Evolutionary conservation across 1,284 basidiomycete species (phyloP), one percentile per base, ranked within the genome.

Genomic region (Austroboletus niveus): DNA sequence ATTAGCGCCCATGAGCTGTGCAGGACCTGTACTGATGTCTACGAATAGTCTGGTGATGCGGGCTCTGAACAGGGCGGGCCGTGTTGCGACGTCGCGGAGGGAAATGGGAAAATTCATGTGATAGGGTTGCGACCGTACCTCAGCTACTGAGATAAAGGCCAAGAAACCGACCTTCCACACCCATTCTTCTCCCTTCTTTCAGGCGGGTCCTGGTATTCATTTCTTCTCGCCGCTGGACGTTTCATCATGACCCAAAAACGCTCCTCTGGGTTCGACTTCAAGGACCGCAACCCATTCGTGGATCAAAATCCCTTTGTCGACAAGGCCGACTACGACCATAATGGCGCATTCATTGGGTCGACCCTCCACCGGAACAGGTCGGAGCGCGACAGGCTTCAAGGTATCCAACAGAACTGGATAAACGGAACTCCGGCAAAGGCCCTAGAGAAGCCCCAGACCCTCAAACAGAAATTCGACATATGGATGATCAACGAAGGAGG

Each of bases 401-500:
- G 88, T 4, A 78, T 94, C 45, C 87, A 92, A 70, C 75, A 84
- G 44, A 69, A 79, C 4, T 72, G 63, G 66, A 45, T 52, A 9
- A 63, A 56, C 30, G 52, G 53, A 39, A 80, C 74, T 5, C 68
- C 62, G 47, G 62, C 68, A 14, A 71, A 74, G 5, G 55, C 57
- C 1, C 60, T 60, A 24, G 61, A 63, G 17, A 60, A 61, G 4
- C 71, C 74, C 4, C 63, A 62, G 45, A 69, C 74, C 30, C 63
- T 72, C 50, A 62, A 63, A 41, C 75, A 82, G 56, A 79, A 69
- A 57, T 78, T 82, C 63, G 75, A 80, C 57, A 62, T 84, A 30
- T 95, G 93, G 92, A 89, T 92, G 87, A 90, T 94, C 66, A 94
- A 94, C 66, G 92, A 94, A 65, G 93, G 92, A 42, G 82, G 85